These are phyloP conservation scores for Turritis glabra DNA, from an alignment of 345 rosid genomes.

Conservation along the genomic window DNA sequence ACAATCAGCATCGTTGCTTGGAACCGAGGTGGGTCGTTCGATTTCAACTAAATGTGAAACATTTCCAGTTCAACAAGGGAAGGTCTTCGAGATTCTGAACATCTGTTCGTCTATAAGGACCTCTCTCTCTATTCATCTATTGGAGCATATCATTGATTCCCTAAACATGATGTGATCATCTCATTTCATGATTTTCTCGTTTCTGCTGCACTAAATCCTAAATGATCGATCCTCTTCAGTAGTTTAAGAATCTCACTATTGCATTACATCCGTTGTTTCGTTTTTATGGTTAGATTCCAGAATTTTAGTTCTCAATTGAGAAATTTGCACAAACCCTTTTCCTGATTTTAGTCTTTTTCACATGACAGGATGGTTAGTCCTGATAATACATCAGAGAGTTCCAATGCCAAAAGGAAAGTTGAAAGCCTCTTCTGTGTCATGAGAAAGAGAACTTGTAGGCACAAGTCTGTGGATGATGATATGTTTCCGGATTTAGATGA, in stretches of 20 bases:
- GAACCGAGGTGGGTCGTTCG: not conserved
- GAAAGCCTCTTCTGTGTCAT: conserved; percentile 34
- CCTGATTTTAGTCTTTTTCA: not conserved
- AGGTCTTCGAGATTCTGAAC: not conserved
- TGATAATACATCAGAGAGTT: not conserved
- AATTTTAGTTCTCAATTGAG: not conserved
- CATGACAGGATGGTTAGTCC: not conserved
- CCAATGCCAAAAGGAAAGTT: conserved; percentile 26
- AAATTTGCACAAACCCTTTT: not conserved
- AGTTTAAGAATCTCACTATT: not conserved
- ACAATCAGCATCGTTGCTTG: not conserved
- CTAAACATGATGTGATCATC: not conserved
- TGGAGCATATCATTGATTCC: no score
- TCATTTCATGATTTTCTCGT: not conserved
- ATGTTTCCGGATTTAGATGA: not conserved
- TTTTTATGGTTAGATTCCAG: no score
- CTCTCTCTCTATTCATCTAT: not conserved
- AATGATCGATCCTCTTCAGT: not conserved
- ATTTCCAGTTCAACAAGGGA: not conserved
- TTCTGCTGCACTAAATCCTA: not conserved
- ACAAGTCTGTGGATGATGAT: not conserved
- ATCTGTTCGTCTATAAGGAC: not conserved
- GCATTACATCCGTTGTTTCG: not conserved
- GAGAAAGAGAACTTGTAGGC: conserved; percentile 26
- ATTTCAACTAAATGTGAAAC: not conserved